A percentile compares a stretch with the other conserved stretches of the same genome.
Conservation (phyloP, 352 stramenopile species). For the Globisporangium takayamanum region DNA sequence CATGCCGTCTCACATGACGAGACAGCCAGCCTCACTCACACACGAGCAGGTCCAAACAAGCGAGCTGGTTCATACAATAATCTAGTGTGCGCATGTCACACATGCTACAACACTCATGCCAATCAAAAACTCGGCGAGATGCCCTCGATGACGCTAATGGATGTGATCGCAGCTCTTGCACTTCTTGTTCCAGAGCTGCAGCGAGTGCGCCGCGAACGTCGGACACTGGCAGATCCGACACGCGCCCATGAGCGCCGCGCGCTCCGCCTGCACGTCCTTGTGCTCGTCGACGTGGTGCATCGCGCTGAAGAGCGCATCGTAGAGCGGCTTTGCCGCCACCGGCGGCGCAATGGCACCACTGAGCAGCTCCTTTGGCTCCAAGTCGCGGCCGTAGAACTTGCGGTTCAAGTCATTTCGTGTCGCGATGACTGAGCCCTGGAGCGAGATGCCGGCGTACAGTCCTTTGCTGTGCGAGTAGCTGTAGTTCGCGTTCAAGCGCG, state of each 20-base stretch:
- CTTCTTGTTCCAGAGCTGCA: slow-evolving; percentile 57
- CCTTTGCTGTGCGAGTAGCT: slow-evolving; percentile 89
- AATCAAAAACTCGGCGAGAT: background rate
- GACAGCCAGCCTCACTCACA: background rate
- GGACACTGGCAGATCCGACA: slow-evolving; percentile 38
- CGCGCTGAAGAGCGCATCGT: slow-evolving; percentile 45
- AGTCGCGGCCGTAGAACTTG: slow-evolving; percentile 87
- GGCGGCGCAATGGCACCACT: slow-evolving; percentile 34
- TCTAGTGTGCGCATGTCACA: background rate
- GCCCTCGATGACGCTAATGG: slow-evolving; percentile 19
- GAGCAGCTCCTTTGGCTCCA: slow-evolving; percentile 38
- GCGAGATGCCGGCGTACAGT: slow-evolving; percentile 85
- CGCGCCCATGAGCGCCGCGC: slow-evolving; percentile 33
- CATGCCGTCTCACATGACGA: background rate
- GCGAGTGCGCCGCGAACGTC: slow-evolving; percentile 33
- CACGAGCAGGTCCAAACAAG: background rate
- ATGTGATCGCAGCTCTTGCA: slow-evolving; percentile 54
- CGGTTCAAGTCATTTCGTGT: slow-evolving; percentile 83
- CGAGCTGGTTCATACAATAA: background rate
- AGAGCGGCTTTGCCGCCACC: slow-evolving; percentile 37
- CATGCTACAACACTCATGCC: background rate
- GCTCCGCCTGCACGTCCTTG: slow-evolving; percentile 24
- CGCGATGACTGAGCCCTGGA: slow-evolving; percentile 87
- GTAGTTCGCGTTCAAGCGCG: slow-evolving; percentile 78
- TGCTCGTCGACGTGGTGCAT: slow-evolving; percentile 37